phyloP scores from a whole-genome alignment of 139 green algal species.

The Nannochloris sp. region DNA sequence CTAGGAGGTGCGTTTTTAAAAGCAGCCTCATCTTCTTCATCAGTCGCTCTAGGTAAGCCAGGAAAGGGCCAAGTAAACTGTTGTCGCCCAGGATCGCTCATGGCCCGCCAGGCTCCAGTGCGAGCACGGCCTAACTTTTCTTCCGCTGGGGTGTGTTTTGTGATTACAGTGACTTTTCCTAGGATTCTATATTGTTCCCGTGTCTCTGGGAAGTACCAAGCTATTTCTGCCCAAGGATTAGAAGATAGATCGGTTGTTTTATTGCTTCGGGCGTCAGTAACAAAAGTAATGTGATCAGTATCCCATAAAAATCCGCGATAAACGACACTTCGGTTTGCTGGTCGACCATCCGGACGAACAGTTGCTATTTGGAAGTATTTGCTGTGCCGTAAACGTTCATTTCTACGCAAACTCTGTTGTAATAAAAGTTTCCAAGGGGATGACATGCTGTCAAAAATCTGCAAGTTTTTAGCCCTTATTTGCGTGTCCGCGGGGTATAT shows the following conservation, averaged over 20 bases:
- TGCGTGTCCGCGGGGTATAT: too few species aligned
- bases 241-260: constrained; percentile 43
- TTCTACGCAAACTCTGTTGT: constrained; percentile 7
- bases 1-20: not conserved
- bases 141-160: constrained; percentile 14
- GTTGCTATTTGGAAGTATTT: constrained; percentile 75
- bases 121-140: constrained; percentile 11
- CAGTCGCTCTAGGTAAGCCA: not conserved
- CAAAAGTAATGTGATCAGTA: constrained; percentile 57
- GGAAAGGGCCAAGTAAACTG: constrained; percentile 38
- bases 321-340: constrained; percentile 70
- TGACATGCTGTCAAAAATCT: too few species aligned
- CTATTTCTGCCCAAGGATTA: constrained; percentile 48
- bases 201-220: constrained; percentile 69
- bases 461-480: too few species aligned
- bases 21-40: constrained; percentile 11
- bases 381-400: constrained; percentile 6
- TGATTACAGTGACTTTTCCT: constrained; percentile 46
- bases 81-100: constrained; percentile 20
- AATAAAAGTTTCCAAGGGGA: constrained; percentile 20
- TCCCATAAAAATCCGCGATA: constrained; percentile 57
- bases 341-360: constrained; percentile 47
- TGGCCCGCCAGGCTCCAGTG: constrained; percentile 20
- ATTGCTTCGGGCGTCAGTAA: constrained; percentile 52
- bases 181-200: constrained; percentile 62